Evolutionary conservation across 2,329 filamentous ascomycete species (phyloP).

Genomic region (Boeremia exigua): DNA sequence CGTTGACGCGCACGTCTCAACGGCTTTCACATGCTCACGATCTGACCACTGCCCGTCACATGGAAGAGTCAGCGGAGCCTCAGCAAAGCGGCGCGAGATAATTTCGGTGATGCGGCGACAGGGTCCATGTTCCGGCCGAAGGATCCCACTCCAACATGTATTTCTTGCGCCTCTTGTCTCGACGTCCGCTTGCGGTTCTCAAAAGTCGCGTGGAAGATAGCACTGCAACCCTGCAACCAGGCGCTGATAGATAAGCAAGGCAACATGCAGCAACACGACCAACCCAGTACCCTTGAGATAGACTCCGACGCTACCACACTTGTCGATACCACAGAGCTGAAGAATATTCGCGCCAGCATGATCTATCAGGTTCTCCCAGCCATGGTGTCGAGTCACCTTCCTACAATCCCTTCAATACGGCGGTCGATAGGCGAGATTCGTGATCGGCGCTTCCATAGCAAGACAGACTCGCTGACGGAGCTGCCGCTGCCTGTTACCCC

Average conservation of each 20-base stretch:
- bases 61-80: slow-evolving; percentile 8
- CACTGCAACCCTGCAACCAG: slow-evolving; percentile 10
- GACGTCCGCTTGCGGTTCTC: slow-evolving; percentile 14
- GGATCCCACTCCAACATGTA: background rate
- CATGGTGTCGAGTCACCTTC: slow-evolving; percentile 59
- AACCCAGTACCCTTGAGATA: background rate
- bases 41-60: slow-evolving; percentile 8
- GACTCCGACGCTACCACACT: slow-evolving; percentile 15
- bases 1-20: slow-evolving; percentile 19
- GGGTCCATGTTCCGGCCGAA: background rate
- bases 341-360: slow-evolving; percentile 48
- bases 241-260: slow-evolving; percentile 20
- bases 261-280: slow-evolving; percentile 14
- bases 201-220: slow-evolving; percentile 1
- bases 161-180: background rate
- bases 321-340: slow-evolving; percentile 18
- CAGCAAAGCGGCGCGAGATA: slow-evolving; percentile 15
- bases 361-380: slow-evolving; percentile 62
- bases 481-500: slow-evolving; percentile 39
- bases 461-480: slow-evolving; percentile 26
- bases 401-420: slow-evolving; percentile 58
- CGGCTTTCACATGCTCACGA: slow-evolving; percentile 32
- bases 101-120: slow-evolving; percentile 15
- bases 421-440: slow-evolving; percentile 41
- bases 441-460: slow-evolving; percentile 23